Evolutionary conservation across 805 yeast genomes (phyloP).

Genomic region (Saccharomycopsis microspora): DNA sequence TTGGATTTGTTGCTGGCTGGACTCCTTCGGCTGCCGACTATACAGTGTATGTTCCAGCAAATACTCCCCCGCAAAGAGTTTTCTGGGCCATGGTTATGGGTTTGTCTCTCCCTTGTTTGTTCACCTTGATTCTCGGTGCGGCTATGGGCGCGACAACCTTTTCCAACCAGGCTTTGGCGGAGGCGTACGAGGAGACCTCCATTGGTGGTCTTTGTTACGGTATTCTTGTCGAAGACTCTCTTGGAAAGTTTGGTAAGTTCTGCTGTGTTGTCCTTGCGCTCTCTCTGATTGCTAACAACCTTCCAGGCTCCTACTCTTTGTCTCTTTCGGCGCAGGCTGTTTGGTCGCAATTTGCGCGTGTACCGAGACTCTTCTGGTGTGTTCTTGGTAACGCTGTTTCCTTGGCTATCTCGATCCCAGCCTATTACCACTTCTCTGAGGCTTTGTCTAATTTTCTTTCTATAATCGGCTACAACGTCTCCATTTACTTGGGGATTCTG

Average conservation of each 20-base stretch:
- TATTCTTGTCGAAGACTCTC: slow-evolving; percentile 64
- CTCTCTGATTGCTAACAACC: slow-evolving; percentile 82
- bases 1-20: slow-evolving; percentile 93
- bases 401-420: slow-evolving; percentile 83
- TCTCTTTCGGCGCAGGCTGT: slow-evolving; percentile 79
- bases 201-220: slow-evolving; percentile 80
- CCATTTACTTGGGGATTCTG: slow-evolving; percentile 68
- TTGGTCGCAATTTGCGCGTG: slow-evolving; percentile 58
- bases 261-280: slow-evolving; percentile 75
- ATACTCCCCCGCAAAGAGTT: slow-evolving; percentile 45
- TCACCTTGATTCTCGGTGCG: slow-evolving; percentile 76
- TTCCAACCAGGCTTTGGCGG: slow-evolving; percentile 33
- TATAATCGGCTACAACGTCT: slow-evolving; percentile 81
- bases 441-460: slow-evolving; percentile 85
- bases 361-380: slow-evolving; percentile 84
- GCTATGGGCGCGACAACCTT: slow-evolving; percentile 66
- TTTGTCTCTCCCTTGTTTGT: slow-evolving; percentile 53
- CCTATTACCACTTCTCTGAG: slow-evolving; percentile 55
- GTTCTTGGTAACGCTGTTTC: slow-evolving; percentile 61
- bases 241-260: slow-evolving; percentile 85
- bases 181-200: slow-evolving; percentile 38
- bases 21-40: slow-evolving; percentile 87
- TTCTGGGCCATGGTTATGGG: slow-evolving; percentile 58
- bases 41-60: slow-evolving; percentile 73
- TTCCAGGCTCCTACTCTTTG: slow-evolving; percentile 89